A percentile compares a stretch with the other conserved stretches of the same genome.
These are phyloP conservation scores for Hymenoscyphus fructigenus DNA, from an alignment of 2,329 filamentous ascomycete genomes.

Conservation along the genomic window DNA sequence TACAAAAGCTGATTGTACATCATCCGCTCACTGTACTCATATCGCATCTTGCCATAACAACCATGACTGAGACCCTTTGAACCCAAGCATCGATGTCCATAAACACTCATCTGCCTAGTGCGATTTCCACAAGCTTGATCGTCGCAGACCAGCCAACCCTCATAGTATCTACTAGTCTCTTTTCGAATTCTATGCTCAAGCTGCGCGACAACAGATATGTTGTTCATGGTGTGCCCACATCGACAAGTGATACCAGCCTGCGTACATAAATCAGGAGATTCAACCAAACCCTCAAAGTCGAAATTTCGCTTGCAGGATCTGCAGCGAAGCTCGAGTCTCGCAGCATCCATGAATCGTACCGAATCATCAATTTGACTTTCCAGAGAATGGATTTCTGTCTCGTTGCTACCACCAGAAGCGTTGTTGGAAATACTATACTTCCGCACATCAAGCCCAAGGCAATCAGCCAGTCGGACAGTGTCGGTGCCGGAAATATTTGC, in stretches of 20 bases:
- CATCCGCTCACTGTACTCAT: conserved; percentile 83
- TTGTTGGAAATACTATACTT: conserved; percentile 76
- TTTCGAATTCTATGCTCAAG: conserved; percentile 80
- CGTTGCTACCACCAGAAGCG: conserved; percentile 49
- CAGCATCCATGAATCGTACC: conserved; percentile 81
- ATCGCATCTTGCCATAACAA: conserved; percentile 84
- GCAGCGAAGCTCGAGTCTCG: conserved; percentile 75
- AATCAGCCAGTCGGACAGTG: conserved; percentile 84
- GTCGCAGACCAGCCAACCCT: conserved; percentile 87
- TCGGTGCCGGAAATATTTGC: conserved; percentile 94
- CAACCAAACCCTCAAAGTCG: conserved; percentile 72
- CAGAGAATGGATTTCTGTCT: conserved; percentile 80
- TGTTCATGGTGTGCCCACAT: conserved; percentile 65
- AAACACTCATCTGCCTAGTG: conserved; percentile 90
- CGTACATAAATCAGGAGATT: conserved; percentile 59
- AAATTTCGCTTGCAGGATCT: conserved; percentile 72
- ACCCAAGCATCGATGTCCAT: conserved; percentile 85
- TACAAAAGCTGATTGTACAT: conserved; percentile 96
- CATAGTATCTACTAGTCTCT: conserved; percentile 82
- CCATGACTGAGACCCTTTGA: conserved; percentile 81
- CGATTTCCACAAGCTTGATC: conserved; percentile 83
- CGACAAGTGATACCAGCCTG: conserved; percentile 75
- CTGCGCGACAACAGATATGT: conserved; percentile 78
- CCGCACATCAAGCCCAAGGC: conserved; percentile 84
- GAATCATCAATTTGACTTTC: conserved; percentile 93